These are phyloP conservation scores for Cucumis hystrix DNA, from an alignment of 306 rosid species.

Conservation along the genomic window DNA sequence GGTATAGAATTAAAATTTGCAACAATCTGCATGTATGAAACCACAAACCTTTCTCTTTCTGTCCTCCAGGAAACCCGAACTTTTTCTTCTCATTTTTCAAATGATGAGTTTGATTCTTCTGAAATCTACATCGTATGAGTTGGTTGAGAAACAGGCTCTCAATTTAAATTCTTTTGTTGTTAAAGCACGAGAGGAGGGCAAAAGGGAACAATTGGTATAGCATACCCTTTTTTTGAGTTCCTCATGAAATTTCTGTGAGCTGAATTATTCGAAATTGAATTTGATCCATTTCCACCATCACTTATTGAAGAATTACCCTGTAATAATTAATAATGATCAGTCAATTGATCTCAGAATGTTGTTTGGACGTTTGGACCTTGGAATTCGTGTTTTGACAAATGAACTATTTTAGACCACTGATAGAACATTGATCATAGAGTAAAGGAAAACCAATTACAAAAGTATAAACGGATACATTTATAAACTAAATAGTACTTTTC, in stretches of 20 bases:
- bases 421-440: background rate
- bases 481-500: background rate
- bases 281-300: conserved; percentile 28
- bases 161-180: background rate
- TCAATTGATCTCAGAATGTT: background rate
- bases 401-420: background rate
- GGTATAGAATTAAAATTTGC: background rate
- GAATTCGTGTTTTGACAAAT: background rate
- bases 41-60: conserved; percentile 48
- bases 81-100: conserved; percentile 34
- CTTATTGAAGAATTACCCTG: conserved; percentile 37
- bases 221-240: conserved; percentile 34
- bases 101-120: conserved; percentile 47
- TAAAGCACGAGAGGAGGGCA: background rate
- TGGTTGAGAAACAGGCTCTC: conserved; percentile 3
- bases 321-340: conserved; percentile 6
- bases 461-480: background rate
- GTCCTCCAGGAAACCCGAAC: conserved; percentile 22
- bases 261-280: conserved; percentile 36
- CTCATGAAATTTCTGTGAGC: conserved; percentile 31
- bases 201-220: conserved; percentile 26
- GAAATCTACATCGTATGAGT: conserved; percentile 40
- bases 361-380: background rate
- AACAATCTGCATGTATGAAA: conserved; percentile 7
- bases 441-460: background rate